Evolutionary conservation across 495 filamentous ascomycete species (phyloP), one percentile per base, ranked within the genome.

Genomic region (Apiosordaria backusii): DNA sequence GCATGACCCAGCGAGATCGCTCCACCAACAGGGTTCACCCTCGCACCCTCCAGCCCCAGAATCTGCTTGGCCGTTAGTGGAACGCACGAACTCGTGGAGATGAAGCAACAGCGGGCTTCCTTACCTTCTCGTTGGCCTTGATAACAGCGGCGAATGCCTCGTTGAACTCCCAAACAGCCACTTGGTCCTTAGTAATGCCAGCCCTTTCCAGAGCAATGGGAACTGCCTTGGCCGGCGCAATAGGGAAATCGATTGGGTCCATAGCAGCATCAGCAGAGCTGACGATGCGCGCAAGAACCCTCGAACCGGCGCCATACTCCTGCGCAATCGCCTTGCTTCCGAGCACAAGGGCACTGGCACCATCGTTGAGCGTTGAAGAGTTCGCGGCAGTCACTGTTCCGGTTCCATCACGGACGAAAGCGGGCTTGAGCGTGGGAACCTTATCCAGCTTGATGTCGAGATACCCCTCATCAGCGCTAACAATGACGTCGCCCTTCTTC

Each of bases 111-210:
- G 19, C 19, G 53, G 22, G 4, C 9, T 24, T 69, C 27, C 76
- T 77, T 72, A 90, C 90, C 87, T 95, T 90, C 71, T 92, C 90
- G 70, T 97, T 97, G 9, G 94, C 94, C 76, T 93, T 93, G 77
- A 97, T 96, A 16, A 97, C 94, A 0, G 91, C 94, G 16, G 94
- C 94, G 76, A 99, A 99, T 0, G 95, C 95, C 76, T 99, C 95
- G 76, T 99, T 99, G 78, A 99, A 95, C 77, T 99, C 95, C 93
- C 94, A 97, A 3, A 97, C 79, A 2, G 93, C 88, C 22, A 99
- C 90, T 70, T 99, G 89, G 24, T 95, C 88, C 78, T 91, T 89
- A 58, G 85, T 89, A 67, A 99, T 92, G 7, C 94, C 93, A 2
- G 95, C 95, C 62, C 92, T 86, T 73, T 90, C 85, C 55, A 99